Evolutionary conservation across 306 rosid species (phyloP).

Genomic region (Lathyrus aphaca): DNA sequence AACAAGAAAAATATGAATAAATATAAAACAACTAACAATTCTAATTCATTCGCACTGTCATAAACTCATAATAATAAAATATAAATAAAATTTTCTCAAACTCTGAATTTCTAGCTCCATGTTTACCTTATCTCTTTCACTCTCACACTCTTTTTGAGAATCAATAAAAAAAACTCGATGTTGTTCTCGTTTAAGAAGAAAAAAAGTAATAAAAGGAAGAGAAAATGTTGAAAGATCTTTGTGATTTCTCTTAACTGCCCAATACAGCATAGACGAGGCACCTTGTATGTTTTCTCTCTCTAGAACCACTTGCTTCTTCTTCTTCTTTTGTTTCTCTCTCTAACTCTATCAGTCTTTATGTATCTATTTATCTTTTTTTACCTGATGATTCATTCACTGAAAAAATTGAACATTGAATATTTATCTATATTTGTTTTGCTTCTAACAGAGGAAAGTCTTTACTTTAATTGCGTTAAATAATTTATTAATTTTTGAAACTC

Average conservation of each 20-base stretch:
- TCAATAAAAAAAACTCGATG: no score
- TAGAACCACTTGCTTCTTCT: slow-evolving; percentile 41
- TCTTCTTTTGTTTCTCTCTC: slow-evolving; percentile 29
- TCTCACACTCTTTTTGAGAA: no score
- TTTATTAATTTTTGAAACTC: not conserved
- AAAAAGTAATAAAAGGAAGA: slow-evolving; percentile 43
- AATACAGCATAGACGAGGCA: slow-evolving; percentile 73
- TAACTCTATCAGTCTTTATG: slow-evolving; percentile 9
- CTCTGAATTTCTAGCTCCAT: no score
- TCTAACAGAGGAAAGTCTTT: slow-evolving; percentile 30
- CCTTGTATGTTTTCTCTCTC: slow-evolving; percentile 32
- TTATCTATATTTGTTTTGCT: slow-evolving; percentile 36
- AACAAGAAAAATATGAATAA: not conserved
- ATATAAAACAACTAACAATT: no score
- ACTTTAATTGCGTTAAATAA: not conserved
- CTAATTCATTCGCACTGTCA: no score
- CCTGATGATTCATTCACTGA: not conserved
- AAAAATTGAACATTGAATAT: slow-evolving; percentile 7
- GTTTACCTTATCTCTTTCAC: no score
- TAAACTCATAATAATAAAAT: no score
- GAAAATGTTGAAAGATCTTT: slow-evolving; percentile 54
- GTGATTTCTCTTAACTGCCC: slow-evolving; percentile 55
- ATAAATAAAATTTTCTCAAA: no score
- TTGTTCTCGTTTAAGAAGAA: not conserved
- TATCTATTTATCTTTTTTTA: not conserved